Evolutionary conservation across 306 rosid genomes (phyloP).

Genomic region (Neltuma alba): DNA sequence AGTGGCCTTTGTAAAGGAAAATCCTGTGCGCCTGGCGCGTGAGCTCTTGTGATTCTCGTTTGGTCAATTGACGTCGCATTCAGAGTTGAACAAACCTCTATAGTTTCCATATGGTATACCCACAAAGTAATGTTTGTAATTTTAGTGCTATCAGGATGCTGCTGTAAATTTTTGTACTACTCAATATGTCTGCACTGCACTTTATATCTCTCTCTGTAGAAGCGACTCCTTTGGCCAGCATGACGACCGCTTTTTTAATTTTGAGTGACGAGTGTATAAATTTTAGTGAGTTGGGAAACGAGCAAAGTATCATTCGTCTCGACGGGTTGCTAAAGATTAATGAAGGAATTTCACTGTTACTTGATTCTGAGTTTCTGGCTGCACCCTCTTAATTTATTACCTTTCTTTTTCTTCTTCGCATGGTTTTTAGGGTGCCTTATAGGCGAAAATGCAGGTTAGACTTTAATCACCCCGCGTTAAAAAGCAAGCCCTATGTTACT

Average conservation of each 20-base stretch:
- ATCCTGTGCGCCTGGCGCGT: constrained; percentile 68
- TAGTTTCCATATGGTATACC: constrained; percentile 26
- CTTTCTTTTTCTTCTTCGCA: neutral
- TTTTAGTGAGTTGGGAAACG: neutral
- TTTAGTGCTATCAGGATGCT: constrained; percentile 31
- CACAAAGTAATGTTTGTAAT: constrained; percentile 12
- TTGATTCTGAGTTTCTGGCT: neutral
- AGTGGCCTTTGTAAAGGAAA: constrained; percentile 72
- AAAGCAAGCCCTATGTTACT: constrained; percentile 6
- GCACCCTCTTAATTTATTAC: neutral
- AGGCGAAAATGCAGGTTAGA: constrained; percentile 20
- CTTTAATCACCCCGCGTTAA: neutral
- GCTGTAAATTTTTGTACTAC: constrained; percentile 40
- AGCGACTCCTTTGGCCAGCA: constrained; percentile 16
- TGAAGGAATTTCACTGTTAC: neutral
- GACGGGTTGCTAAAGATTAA: neutral
- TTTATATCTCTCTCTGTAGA: constrained; percentile 23
- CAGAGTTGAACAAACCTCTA: constrained; percentile 38
- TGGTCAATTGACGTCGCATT: constrained; percentile 23
- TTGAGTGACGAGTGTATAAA: neutral
- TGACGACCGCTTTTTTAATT: constrained; percentile 17
- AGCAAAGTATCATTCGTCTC: neutral
- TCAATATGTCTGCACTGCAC: constrained; percentile 19
- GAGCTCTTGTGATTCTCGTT: constrained; percentile 53
- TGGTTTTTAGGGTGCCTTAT: neutral